Conservation (phyloP, 1,284 basidiomycete species). For the Microbotryum violaceum region DNA sequence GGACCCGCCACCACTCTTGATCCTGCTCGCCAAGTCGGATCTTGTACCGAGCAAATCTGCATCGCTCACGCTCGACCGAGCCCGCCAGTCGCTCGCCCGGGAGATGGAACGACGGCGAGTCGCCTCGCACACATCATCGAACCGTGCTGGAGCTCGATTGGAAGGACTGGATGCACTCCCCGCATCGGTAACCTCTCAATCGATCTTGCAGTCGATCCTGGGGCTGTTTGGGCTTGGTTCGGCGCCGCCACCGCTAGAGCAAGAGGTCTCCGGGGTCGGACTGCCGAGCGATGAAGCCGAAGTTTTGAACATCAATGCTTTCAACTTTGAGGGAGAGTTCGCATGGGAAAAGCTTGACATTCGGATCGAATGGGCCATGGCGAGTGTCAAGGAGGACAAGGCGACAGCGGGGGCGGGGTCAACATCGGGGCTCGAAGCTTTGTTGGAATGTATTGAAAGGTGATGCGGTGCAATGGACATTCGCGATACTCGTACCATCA, state of each 20-base stretch:
- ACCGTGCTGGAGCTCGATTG: slow-evolving; percentile 18
- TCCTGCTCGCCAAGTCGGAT: slow-evolving; percentile 35
- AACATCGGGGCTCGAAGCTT: too few relatives aligned
- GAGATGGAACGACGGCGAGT: slow-evolving; percentile 33
- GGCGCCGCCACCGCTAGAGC: not conserved
- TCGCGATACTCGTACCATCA: too few relatives aligned
- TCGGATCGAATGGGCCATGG: slow-evolving; percentile 26
- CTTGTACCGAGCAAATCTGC: slow-evolving; percentile 22
- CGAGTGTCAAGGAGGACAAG: slow-evolving; percentile 13
- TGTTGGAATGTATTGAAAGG: too few relatives aligned
- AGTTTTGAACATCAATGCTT: slow-evolving; percentile 28
- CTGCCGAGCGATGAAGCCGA: slow-evolving; percentile 34
- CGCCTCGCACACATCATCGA: slow-evolving; percentile 12
- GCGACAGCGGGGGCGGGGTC: not conserved
- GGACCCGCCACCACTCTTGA: slow-evolving; percentile 18
- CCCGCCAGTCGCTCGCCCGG: slow-evolving; percentile 29
- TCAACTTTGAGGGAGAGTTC: slow-evolving; percentile 30
- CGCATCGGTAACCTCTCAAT: slow-evolving; percentile 1
- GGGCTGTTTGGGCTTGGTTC: slow-evolving; percentile 1
- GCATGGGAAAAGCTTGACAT: slow-evolving; percentile 31
- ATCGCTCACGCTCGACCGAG: slow-evolving; percentile 29
- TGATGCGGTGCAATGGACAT: too few relatives aligned
- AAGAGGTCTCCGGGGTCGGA: not conserved
- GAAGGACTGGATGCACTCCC: slow-evolving; percentile 34
- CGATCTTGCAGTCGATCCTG: slow-evolving; percentile 6